Evolutionary conservation across 768 basidiomycete genomes (phyloP), one percentile per base, ranked within the genome.

Genomic region (Lactifluus hygrophoroides): DNA sequence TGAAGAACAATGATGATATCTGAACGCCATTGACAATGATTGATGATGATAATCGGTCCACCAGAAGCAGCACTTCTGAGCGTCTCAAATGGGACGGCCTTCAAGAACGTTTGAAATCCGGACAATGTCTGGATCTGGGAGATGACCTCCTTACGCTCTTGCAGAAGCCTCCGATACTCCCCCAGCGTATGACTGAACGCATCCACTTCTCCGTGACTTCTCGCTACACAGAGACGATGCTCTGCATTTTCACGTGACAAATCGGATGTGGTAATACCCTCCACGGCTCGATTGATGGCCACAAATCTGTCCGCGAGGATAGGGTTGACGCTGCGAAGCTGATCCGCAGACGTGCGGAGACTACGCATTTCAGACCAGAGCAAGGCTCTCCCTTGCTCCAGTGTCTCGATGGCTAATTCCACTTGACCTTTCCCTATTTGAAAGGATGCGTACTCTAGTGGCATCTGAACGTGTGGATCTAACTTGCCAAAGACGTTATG

Each of bases 301-400:
- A n/a, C n/a, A n/a, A n/a, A n/a, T n/a, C n/a, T n/a, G n/a, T n/a
- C n/a, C n/a, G n/a, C n/a, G n/a, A n/a, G n/a, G n/a, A n/a, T n/a
- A n/a, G n/a, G n/a, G n/a, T n/a, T n/a, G n/a, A n/a, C n/a, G n/a
- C n/a, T n/a, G n/a, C n/a, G n/a, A n/a, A n/a, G n/a, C n/a, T n/a
- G 38, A 28, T 64, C 56, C 19, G 28, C 42, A 5, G 51, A 27
- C 37, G 34, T 42, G 17, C 63, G 62, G 30, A 64, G 62, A 32
- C 32, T 10, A 5, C 32, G 32, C 34, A 58, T 35, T 17, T 64
- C 56, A 14, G 35, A 51, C 51, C 62, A 64, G 14, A n/a, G n/a
- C n/a, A n/a, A 58, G 32, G 43, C 14, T 3, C 62, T 47, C 5
- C 62, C 62, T 27, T 64, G 35, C 27, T 64, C 62, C 9, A 58